Conservation (phyloP, 345 rosid genomes). For the Orychophragmus violaceus region DNA sequence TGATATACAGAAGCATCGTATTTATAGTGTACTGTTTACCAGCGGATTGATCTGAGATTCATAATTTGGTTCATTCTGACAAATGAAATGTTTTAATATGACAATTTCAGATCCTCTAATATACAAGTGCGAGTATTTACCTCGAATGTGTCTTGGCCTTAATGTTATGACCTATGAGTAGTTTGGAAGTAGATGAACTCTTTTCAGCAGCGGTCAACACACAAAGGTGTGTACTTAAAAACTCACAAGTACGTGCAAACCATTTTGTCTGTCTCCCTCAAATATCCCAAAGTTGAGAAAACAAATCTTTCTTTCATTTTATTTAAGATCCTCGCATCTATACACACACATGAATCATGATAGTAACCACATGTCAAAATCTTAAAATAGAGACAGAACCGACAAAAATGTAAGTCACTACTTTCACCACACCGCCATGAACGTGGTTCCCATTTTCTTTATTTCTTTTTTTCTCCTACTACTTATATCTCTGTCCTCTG, state of each 20-base stretch:
- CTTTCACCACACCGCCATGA: slow-evolving; percentile 3
- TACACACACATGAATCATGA: background rate
- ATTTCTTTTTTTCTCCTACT: background rate
- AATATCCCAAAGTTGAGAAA: slow-evolving; percentile 1
- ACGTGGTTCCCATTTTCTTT: slow-evolving; percentile 29
- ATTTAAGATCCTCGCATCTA: background rate
- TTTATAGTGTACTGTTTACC: background rate
- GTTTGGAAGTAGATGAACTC: background rate
- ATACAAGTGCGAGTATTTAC: background rate
- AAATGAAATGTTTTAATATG: background rate
- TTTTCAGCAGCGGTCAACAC: background rate
- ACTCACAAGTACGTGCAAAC: slow-evolving; percentile 24
- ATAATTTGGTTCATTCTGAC: background rate
- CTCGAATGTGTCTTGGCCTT: background rate
- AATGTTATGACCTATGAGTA: too few species aligned
- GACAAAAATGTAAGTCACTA: slow-evolving; percentile 28
- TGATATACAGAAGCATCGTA: too few species aligned
- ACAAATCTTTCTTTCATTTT: background rate
- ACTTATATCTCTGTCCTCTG: slow-evolving; percentile 14
- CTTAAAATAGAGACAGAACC: slow-evolving; percentile 3
- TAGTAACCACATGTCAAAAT: slow-evolving; percentile 21
- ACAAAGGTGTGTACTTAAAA: background rate
- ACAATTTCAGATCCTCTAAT: background rate
- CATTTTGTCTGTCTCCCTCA: slow-evolving; percentile 15
- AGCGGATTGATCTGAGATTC: too few species aligned